phyloP scores from a whole-genome alignment of 2,329 filamentous ascomycete genomes.

The Pseudogymnoascus sp. region DNA sequence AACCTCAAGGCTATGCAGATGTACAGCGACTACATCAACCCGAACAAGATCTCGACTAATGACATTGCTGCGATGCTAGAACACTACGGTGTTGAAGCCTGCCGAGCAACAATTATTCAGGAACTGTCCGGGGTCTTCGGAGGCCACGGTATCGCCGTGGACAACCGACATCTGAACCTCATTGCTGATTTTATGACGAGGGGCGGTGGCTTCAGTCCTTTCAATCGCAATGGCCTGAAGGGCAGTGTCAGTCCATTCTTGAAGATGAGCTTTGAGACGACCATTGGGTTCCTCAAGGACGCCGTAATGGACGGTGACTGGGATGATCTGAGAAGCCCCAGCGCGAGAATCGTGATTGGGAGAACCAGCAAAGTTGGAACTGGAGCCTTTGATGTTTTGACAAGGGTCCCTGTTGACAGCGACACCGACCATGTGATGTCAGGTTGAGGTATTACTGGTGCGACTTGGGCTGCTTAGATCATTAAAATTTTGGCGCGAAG shows the following conservation, averaged over 20 bases:
- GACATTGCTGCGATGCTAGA: conserved; percentile 79
- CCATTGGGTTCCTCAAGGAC: conserved; percentile 85
- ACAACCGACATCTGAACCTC: conserved; percentile 85
- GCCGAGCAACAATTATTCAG: conserved; percentile 74
- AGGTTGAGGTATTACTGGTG: not conserved
- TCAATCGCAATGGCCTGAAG: conserved; percentile 82
- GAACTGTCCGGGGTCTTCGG: conserved; percentile 83
- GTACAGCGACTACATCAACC: conserved; percentile 77
- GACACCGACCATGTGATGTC: conserved; percentile 1
- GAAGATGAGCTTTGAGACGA: conserved; percentile 99
- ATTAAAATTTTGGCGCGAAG: conserved; percentile 1
- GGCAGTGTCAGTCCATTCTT: conserved; percentile 85
- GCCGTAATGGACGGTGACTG: conserved; percentile 83
- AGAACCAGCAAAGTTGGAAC: conserved; percentile 77
- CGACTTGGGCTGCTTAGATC: not conserved
- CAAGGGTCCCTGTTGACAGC: conserved; percentile 35
- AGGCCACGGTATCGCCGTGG: conserved; percentile 85
- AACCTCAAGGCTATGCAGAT: conserved; percentile 89
- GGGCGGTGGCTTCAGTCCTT: conserved; percentile 78
- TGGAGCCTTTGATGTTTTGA: conserved; percentile 83
- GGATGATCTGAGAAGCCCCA: conserved; percentile 81
- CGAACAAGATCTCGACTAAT: conserved; percentile 81
- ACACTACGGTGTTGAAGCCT: conserved; percentile 89
- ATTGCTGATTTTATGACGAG: conserved; percentile 99
- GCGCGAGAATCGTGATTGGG: conserved; percentile 81